Evolutionary conservation across 495 filamentous ascomycete species (phyloP).

Genomic region (Tuber brumale): DNA sequence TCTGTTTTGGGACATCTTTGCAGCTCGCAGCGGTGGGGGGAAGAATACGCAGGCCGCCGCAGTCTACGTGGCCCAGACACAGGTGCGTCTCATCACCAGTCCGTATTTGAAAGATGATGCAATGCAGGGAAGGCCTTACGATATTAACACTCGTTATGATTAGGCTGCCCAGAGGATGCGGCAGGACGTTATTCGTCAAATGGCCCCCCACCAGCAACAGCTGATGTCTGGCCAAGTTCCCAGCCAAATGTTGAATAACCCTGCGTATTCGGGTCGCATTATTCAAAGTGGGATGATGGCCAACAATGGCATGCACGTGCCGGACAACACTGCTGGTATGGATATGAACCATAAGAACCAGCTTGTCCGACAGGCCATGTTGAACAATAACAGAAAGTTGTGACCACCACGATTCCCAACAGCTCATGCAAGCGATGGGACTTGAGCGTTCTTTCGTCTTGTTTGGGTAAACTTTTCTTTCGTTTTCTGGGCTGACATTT

Average conservation of each 20-base stretch:
- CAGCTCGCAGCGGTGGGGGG: constrained; percentile 50
- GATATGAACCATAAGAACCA: constrained; percentile 46
- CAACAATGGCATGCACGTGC: constrained; percentile 42
- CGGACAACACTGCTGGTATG: constrained; percentile 29
- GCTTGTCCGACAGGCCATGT: constrained; percentile 66
- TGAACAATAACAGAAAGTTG: constrained; percentile 67
- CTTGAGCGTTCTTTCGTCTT: constrained; percentile 18
- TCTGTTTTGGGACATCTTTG: constrained; percentile 92
- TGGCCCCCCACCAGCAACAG: constrained; percentile 54
- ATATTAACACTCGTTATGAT: neutral
- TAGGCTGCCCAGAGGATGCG: constrained; percentile 34
- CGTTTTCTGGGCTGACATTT: constrained; percentile 20
- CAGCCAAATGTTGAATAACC: constrained; percentile 41
- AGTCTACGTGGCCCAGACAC: constrained; percentile 66
- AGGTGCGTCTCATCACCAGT: constrained; percentile 53
- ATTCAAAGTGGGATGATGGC: constrained; percentile 52
- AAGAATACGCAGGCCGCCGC: constrained; percentile 27
- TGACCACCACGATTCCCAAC: constrained; percentile 29
- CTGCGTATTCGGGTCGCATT: constrained; percentile 51
- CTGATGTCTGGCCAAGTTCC: constrained; percentile 45
- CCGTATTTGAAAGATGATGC: neutral
- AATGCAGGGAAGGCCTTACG: neutral
- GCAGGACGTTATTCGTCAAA: constrained; percentile 64
- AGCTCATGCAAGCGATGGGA: constrained; percentile 16
- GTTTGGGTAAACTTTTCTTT: constrained; percentile 19